phyloP scores from a whole-genome alignment of 225 moss, liverwort and hornwort genomes.

The Climacium dendroides region DNA sequence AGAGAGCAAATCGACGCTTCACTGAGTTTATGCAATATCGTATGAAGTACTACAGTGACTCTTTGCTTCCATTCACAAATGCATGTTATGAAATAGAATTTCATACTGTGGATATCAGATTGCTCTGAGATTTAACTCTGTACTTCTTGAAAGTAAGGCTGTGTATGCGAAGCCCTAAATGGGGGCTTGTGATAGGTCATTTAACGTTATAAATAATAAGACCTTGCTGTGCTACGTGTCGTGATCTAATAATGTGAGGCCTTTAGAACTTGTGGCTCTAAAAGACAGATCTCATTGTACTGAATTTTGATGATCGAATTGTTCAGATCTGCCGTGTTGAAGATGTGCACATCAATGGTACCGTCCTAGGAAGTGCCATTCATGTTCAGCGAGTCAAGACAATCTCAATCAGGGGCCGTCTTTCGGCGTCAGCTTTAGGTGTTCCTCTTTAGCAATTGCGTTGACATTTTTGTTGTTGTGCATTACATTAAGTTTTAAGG shows the following conservation, averaged over 20 bases:
- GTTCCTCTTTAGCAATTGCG: neutral
- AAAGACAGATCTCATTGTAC: neutral
- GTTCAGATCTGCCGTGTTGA: constrained; percentile 91
- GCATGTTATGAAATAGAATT: neutral
- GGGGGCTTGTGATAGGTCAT: neutral
- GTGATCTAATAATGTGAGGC: neutral
- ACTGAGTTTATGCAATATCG: neutral
- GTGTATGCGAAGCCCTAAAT: neutral
- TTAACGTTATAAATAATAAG: neutral
- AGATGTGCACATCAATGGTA: constrained; percentile 77
- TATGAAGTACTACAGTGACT: neutral
- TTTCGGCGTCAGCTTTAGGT: constrained; percentile 91
- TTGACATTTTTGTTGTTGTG: neutral
- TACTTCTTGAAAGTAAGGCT: neutral
- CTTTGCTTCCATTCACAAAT: neutral
- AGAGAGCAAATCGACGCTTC: too few relatives aligned
- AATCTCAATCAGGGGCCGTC: constrained; percentile 63
- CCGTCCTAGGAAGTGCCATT: constrained; percentile 70
- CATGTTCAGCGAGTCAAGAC: constrained; percentile 84
- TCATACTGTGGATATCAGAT: neutral
- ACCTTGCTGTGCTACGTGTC: neutral
- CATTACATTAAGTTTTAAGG: neutral
- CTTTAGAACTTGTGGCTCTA: neutral
- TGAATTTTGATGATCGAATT: neutral
- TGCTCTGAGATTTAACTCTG: neutral